A percentile compares a stretch with the other conserved stretches of the same genome.
Conservation (phyloP, 192 early-diverging fungal species). For the Rhizophagus clarus region DNA sequence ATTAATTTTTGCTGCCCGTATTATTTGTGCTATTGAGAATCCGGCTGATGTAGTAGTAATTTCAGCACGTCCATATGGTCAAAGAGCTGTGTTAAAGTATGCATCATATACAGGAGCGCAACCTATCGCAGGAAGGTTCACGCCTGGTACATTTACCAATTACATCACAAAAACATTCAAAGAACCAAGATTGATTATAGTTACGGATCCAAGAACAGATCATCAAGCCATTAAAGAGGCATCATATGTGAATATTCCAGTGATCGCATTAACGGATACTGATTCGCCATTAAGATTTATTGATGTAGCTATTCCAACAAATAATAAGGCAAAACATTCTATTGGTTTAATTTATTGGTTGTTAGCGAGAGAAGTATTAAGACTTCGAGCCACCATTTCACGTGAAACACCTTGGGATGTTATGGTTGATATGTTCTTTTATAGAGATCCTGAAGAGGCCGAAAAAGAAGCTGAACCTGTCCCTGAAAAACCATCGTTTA, state of each 20-base stretch:
- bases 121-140: slow-evolving; percentile 99
- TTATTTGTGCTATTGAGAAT: slow-evolving; percentile 99
- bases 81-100: slow-evolving; percentile 99
- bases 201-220: slow-evolving; percentile 97
- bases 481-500: slow-evolving; percentile 41
- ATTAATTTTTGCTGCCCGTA: slow-evolving; percentile 96
- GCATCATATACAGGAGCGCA: slow-evolving; percentile 98
- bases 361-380: slow-evolving; percentile 97
- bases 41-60: slow-evolving; percentile 97
- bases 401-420: slow-evolving; percentile 88
- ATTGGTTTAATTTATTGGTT: slow-evolving; percentile 98
- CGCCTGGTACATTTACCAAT: slow-evolving; percentile 99
- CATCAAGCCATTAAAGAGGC: slow-evolving; percentile 99
- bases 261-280: slow-evolving; percentile 98
- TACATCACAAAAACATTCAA: slow-evolving; percentile 99
- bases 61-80: slow-evolving; percentile 95
- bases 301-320: slow-evolving; percentile 99
- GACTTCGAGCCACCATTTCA: slow-evolving; percentile 91
- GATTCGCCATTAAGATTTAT: slow-evolving; percentile 94
- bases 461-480: slow-evolving; percentile 87
- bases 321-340: slow-evolving; percentile 99
- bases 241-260: slow-evolving; percentile 99
- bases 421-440: slow-evolving; percentile 99
- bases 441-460: slow-evolving; percentile 96
- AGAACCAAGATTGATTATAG: slow-evolving; percentile 98